Evolutionary conservation across 2,329 filamentous ascomycete species (phyloP).

Genomic region (Fusarium sulawesiense): DNA sequence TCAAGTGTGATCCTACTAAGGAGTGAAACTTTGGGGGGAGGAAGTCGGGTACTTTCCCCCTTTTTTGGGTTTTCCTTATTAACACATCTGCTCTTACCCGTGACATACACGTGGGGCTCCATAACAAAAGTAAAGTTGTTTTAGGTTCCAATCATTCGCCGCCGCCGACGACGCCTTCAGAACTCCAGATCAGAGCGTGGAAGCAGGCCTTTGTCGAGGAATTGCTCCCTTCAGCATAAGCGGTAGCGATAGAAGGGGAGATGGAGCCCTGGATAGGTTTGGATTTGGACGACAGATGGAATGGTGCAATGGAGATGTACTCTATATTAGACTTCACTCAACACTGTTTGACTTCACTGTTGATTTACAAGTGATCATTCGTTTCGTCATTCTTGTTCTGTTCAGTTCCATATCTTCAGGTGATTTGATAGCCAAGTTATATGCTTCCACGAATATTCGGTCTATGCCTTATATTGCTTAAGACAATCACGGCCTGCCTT

Average conservation of each 20-base stretch:
- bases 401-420: not conserved
- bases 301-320: not conserved
- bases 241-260: not conserved
- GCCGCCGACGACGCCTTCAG: not conserved
- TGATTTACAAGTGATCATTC: rapidly evolving
- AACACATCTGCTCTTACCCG: not conserved
- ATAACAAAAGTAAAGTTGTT: not conserved
- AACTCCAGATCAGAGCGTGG: not conserved
- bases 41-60: not conserved
- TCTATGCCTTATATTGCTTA: too few species aligned
- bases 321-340: not conserved
- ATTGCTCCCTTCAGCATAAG: not conserved
- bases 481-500: too few species aligned
- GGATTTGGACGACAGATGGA: rapidly evolving
- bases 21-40: not conserved
- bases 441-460: not conserved
- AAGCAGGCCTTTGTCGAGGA: not conserved
- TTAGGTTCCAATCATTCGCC: not conserved
- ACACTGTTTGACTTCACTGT: not conserved
- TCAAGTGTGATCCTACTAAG: not conserved
- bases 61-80: not conserved
- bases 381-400: rapidly evolving
- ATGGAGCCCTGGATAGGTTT: not conserved
- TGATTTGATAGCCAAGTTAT: not conserved
- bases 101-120: not conserved